Conservation (phyloP, 257 asterid genomes). For the Voacanga thouarsii region DNA sequence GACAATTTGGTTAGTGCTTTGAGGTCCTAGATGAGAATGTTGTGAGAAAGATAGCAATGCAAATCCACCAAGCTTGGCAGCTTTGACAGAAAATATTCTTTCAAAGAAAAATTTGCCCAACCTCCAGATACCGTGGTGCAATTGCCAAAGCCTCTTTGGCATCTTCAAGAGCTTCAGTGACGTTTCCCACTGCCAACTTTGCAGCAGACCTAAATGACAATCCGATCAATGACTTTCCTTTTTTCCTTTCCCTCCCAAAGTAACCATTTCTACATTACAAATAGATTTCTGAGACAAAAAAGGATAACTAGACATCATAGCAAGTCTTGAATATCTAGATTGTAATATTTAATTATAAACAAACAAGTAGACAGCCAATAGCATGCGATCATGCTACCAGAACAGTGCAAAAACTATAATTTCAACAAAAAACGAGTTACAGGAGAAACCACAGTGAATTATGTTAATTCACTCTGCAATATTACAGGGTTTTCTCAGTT, state of each 20-base stretch:
- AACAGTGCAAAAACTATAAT: neutral
- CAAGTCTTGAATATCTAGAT: neutral
- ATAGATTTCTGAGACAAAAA: neutral
- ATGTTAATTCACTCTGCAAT: neutral
- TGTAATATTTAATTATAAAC: neutral
- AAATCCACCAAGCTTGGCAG: neutral
- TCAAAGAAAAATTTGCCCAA: conserved; percentile 18
- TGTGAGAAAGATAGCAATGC: neutral
- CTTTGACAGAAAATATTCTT: neutral
- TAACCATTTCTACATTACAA: neutral
- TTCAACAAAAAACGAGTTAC: neutral
- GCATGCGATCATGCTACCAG: neutral
- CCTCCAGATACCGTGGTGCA: conserved; percentile 69
- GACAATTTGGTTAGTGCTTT: neutral
- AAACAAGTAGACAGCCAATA: neutral
- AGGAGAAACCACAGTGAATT: neutral
- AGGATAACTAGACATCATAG: neutral
- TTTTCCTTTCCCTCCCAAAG: neutral
- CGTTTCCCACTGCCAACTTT: conserved; percentile 60
- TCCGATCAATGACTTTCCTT: neutral
- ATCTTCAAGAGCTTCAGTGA: conserved; percentile 70
- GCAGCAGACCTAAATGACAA: conserved; percentile 54
- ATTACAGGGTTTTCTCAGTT: neutral
- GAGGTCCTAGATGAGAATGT: neutral
- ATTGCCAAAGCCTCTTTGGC: conserved; percentile 54